A percentile compares a stretch with the other conserved stretches of the same genome.
These are phyloP conservation scores for Boletus reticulatus DNA, from an alignment of 768 basidiomycete genomes.

Conservation along the genomic window DNA sequence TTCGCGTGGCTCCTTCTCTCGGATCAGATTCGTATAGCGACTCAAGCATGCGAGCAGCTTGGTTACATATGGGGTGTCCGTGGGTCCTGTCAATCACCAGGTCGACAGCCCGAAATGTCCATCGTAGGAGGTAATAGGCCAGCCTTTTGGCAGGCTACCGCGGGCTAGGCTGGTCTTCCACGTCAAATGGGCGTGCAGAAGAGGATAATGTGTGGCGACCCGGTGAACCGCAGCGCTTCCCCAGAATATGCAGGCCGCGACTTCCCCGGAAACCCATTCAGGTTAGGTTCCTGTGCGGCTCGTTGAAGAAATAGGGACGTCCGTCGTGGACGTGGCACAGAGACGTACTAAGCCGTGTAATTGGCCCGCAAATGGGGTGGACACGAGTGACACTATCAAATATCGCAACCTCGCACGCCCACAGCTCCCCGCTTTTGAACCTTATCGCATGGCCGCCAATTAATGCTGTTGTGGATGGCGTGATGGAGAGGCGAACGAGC, in stretches of 20 bases:
- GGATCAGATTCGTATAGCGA: conserved; percentile 15
- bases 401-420: conserved; percentile 4
- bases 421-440: conserved; percentile 17
- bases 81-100: conserved; percentile 26
- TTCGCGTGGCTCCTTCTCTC: conserved; percentile 21
- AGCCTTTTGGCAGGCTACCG: conserved; percentile 12
- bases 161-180: conserved; percentile 15
- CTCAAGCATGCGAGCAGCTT: conserved; percentile 6
- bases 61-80: conserved; percentile 20
- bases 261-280: conserved; percentile 9
- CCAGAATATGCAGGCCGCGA: conserved; percentile 7
- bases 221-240: conserved; percentile 8
- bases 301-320: conserved; percentile 4
- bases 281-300: conserved; percentile 12
- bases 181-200: conserved; percentile 20
- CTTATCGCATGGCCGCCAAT: not conserved
- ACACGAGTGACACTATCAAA: conserved; percentile 10
- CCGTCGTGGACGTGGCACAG: conserved; percentile 15
- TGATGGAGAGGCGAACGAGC: conserved; percentile 1
- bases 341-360: conserved; percentile 20
- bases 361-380: conserved; percentile 18
- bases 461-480: not conserved
- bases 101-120: conserved; percentile 18
- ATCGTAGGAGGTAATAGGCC: conserved; percentile 19
- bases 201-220: conserved; percentile 14